These are phyloP conservation scores for Limonium bicolor DNA, from an alignment of 148 eudicot species.

Conservation along the genomic window DNA sequence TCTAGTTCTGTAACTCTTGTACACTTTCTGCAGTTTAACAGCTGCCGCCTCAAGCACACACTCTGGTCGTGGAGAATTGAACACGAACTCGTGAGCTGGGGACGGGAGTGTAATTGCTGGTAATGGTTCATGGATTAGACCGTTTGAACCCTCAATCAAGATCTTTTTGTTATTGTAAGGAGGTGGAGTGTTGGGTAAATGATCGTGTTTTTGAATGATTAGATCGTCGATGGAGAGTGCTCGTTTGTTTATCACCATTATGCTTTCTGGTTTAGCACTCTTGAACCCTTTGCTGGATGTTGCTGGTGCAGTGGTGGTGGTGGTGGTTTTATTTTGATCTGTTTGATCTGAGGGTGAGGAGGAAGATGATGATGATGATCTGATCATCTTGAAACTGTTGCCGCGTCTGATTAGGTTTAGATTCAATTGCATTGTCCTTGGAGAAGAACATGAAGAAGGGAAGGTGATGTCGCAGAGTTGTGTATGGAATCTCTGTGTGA, in stretches of 20 bases:
- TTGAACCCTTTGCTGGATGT: constrained; percentile 4
- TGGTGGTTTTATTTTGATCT: too few species aligned
- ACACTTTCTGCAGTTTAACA: constrained; percentile 65
- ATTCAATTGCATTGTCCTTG: constrained; percentile 20
- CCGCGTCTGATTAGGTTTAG: constrained; percentile 20
- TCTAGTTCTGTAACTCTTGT: constrained; percentile 76
- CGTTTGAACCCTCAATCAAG: constrained; percentile 10
- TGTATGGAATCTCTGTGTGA: constrained; percentile 18
- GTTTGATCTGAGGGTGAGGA: too few species aligned
- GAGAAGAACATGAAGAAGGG: constrained; percentile 1
- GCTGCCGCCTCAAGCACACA: constrained; percentile 87
- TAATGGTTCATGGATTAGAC: constrained; percentile 19
- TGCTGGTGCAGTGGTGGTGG: constrained; percentile 12
- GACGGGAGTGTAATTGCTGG: constrained; percentile 51
- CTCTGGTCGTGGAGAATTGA: constrained; percentile 67
- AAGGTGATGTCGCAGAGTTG: constrained; percentile 9
- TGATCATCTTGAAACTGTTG: constrained; percentile 21
- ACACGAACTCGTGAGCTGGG: constrained; percentile 40
- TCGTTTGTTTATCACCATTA: constrained; percentile 26
- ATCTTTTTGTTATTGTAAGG: constrained; percentile 7
- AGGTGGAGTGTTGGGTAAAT: too few species aligned
- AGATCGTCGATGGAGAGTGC: constrained; percentile 49
- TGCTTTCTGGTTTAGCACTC: constrained; percentile 28
- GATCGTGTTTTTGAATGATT: constrained; percentile 13
- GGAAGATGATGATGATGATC: too few species aligned